These are phyloP conservation scores for Ascomycota sp. DNA, from an alignment of 2,329 filamentous ascomycete genomes.

Conservation along the genomic window DNA sequence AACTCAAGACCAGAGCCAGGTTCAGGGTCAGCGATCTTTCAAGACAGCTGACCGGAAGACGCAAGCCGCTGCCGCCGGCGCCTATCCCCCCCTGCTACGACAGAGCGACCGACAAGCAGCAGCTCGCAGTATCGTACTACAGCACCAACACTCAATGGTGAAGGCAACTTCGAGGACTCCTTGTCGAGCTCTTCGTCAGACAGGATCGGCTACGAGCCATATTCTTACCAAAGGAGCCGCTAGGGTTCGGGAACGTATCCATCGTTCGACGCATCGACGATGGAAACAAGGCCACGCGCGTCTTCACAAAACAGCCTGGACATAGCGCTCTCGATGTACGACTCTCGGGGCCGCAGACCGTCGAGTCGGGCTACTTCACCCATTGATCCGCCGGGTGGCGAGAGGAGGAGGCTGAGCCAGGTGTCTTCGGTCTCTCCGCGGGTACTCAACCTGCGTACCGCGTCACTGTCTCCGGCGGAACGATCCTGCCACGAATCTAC, in stretches of 20 bases:
- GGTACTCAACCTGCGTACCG: no score
- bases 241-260: conserved; percentile 4
- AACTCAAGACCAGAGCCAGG: conserved; percentile 11
- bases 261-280: conserved; percentile 1
- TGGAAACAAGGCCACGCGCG: no score
- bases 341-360: no score
- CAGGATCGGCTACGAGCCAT: conserved; percentile 12
- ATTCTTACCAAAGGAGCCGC: conserved; percentile 9
- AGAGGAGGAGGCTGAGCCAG: no score
- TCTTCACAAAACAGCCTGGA: no score
- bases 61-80: no score
- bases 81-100: not conserved
- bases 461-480: no score
- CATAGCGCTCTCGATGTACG: no score
- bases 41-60: not conserved
- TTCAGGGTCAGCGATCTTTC: conserved; percentile 6
- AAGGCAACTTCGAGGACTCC: conserved; percentile 5
- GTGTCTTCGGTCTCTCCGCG: no score
- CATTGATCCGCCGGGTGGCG: no score
- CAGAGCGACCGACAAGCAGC: conserved; percentile 1
- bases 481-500: no score
- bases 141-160: conserved; percentile 4
- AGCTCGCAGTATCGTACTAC: conserved; percentile 1
- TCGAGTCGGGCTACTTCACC: no score
- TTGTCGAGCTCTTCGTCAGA: conserved; percentile 1